Percentiles rank a stretch among this genome's conserved stretches.
phyloP scores from a whole-genome alignment of 164 flowering plant species.

The Cinnamomum chago region DNA sequence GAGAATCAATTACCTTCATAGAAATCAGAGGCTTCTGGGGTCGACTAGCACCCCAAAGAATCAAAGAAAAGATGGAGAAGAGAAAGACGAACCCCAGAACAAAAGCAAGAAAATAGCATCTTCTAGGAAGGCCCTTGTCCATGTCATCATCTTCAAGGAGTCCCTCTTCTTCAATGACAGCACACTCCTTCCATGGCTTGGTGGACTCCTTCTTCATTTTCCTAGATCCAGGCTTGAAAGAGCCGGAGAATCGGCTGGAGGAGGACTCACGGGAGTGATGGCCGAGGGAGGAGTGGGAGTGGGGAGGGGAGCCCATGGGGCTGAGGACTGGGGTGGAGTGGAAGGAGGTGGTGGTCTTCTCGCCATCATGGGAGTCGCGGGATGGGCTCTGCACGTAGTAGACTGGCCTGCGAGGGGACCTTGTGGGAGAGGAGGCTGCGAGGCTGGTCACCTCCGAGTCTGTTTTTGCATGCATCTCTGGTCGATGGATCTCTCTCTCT shows the following conservation, averaged over 20 bases:
- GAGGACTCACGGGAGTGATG: constrained; percentile 88
- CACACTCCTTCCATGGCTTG: constrained; percentile 55
- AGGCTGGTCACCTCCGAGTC: constrained; percentile 72
- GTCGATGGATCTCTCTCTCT: neutral
- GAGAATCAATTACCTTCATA: constrained; percentile 40
- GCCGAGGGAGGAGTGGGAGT: constrained; percentile 76
- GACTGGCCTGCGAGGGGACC: constrained; percentile 53
- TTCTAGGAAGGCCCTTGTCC: constrained; percentile 35
- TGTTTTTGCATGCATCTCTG: constrained; percentile 55
- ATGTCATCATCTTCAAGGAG: constrained; percentile 55
- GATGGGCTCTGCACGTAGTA: constrained; percentile 92
- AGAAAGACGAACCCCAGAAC: constrained; percentile 56
- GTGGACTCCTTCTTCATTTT: constrained; percentile 40
- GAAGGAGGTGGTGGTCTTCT: constrained; percentile 65
- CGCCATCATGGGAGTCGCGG: constrained; percentile 67
- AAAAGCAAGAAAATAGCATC: constrained; percentile 67
- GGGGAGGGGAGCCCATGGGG: constrained; percentile 80
- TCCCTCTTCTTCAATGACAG: constrained; percentile 78
- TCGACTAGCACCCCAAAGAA: constrained; percentile 66
- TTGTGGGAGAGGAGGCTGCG: constrained; percentile 54
- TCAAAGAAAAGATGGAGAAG: constrained; percentile 62
- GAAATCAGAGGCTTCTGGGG: constrained; percentile 69
- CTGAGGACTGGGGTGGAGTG: constrained; percentile 80
- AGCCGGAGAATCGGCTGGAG: constrained; percentile 72
- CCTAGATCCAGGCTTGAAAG: constrained; percentile 64